These are phyloP conservation scores for Globisporangium orthogonon DNA, from an alignment of 352 stramenopile genomes.

Conservation along the genomic window DNA sequence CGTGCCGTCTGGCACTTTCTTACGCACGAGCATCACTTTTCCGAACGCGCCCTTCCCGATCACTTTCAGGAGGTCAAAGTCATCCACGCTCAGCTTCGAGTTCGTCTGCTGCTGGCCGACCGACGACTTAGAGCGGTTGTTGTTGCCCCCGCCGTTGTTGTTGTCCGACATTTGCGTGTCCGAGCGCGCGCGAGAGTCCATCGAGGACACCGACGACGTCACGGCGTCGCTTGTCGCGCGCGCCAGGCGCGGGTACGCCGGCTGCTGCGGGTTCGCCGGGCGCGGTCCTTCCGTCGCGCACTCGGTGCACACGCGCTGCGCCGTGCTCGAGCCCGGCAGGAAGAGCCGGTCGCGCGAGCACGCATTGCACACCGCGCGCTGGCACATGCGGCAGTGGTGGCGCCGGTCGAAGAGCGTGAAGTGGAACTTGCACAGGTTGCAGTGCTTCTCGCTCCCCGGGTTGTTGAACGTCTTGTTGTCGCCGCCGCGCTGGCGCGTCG, in stretches of 20 bases:
- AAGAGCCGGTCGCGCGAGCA: slow-evolving; percentile 84
- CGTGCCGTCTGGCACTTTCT: slow-evolving; percentile 75
- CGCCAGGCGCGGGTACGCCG: slow-evolving; percentile 35
- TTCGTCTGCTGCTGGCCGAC: slow-evolving; percentile 26
- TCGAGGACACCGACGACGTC: slow-evolving; percentile 13
- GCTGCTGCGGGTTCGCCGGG: slow-evolving; percentile 32
- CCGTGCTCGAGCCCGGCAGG: slow-evolving; percentile 75
- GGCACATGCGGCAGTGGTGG: slow-evolving; percentile 88
- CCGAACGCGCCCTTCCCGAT: slow-evolving; percentile 95
- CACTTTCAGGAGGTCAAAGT: slow-evolving; percentile 95
- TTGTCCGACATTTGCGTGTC: slow-evolving; percentile 76
- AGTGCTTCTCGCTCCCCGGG: slow-evolving; percentile 81
- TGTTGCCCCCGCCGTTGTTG: neutral
- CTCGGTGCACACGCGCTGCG: slow-evolving; percentile 84
- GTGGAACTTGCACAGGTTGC: slow-evolving; percentile 86
- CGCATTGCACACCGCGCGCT: slow-evolving; percentile 83
- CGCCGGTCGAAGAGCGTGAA: slow-evolving; percentile 88
- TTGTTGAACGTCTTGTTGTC: slow-evolving; percentile 57
- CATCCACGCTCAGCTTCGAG: slow-evolving; percentile 81
- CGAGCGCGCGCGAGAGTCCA: slow-evolving; percentile 44
- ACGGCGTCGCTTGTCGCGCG: slow-evolving; percentile 55
- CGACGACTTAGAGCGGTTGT: slow-evolving; percentile 44
- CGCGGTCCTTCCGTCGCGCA: slow-evolving; percentile 81
- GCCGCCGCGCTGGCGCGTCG: slow-evolving; percentile 14
- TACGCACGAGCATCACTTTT: slow-evolving; percentile 94